phyloP scores from a whole-genome alignment of 345 rosid species.

The Hibiscus mutabilis region DNA sequence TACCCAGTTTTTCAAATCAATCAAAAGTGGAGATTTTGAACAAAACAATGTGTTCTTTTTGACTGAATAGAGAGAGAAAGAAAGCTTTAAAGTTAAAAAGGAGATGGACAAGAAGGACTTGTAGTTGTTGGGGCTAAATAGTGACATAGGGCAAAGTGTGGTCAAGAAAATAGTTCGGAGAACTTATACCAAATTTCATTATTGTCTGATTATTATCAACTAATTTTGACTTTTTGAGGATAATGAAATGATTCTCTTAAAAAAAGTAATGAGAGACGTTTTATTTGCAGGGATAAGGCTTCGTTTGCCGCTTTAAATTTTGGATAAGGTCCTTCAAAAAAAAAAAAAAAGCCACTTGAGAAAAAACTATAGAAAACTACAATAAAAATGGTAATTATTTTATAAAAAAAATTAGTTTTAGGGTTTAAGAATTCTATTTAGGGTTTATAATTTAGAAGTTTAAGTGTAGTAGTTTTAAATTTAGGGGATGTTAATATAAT shows the following conservation, averaged over 20 bases:
- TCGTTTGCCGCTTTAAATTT: neutral
- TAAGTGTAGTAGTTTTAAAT: too few species aligned
- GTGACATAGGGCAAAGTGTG: neutral
- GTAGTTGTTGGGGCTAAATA: neutral
- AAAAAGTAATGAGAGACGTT: too few species aligned
- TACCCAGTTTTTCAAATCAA: constrained; percentile 15
- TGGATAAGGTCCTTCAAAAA: neutral
- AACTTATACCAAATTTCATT: too few species aligned
- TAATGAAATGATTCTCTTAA: too few species aligned
- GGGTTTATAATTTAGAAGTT: too few species aligned
- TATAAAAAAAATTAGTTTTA: too few species aligned
- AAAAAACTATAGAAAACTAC: neutral
- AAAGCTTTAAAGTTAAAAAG: neutral
- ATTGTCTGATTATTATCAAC: too few species aligned
- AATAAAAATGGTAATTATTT: too few species aligned
- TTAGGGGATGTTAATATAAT: too few species aligned
- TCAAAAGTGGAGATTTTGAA: constrained; percentile 9
- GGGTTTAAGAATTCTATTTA: too few species aligned
- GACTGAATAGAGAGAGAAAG: neutral
- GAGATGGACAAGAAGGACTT: neutral
- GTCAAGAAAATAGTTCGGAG: neutral
- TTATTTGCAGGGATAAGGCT: neutral
- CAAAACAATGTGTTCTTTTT: neutral
- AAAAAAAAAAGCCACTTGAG: too few species aligned
- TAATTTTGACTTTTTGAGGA: too few species aligned